These are phyloP conservation scores for Hemerocallis citrina DNA, from an alignment of 106 monocot species.

Conservation along the genomic window DNA sequence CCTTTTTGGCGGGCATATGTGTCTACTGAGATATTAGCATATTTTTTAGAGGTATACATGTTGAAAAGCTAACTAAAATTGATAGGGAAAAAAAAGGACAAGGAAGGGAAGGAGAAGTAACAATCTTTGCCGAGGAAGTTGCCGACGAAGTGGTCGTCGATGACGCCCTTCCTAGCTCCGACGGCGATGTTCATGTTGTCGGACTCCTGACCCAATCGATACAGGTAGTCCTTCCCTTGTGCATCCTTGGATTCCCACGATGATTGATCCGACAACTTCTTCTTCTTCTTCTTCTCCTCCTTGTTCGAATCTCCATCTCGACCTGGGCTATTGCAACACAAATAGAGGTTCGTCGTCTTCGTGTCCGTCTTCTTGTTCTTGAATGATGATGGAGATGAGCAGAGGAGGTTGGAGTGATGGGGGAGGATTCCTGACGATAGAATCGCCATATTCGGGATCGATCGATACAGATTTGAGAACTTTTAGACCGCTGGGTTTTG, in stretches of 20 bases:
- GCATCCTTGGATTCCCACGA: conserved; percentile 77
- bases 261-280: conserved; percentile 69
- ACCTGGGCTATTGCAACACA: no score
- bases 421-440: no score
- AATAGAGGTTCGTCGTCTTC: no score
- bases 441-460: no score
- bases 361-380: no score
- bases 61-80: neutral
- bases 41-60: no score
- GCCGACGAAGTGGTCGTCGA: conserved; percentile 83
- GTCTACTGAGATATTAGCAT: neutral
- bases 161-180: conserved; percentile 60
- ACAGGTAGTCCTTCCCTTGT: conserved; percentile 67
- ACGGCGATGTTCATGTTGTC: conserved; percentile 86
- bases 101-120: neutral
- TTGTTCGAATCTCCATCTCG: no score
- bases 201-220: conserved; percentile 67
- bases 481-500: no score
- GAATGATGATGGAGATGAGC: no score
- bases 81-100: neutral
- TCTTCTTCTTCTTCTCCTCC: neutral
- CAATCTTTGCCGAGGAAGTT: conserved; percentile 84
- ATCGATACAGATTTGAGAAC: no score
- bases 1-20: no score
- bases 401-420: no score